A percentile compares a stretch with the other conserved stretches of the same genome.
phyloP scores from a whole-genome alignment of 2,329 filamentous ascomycete genomes.

The Trichoderma cornu-damae region DNA sequence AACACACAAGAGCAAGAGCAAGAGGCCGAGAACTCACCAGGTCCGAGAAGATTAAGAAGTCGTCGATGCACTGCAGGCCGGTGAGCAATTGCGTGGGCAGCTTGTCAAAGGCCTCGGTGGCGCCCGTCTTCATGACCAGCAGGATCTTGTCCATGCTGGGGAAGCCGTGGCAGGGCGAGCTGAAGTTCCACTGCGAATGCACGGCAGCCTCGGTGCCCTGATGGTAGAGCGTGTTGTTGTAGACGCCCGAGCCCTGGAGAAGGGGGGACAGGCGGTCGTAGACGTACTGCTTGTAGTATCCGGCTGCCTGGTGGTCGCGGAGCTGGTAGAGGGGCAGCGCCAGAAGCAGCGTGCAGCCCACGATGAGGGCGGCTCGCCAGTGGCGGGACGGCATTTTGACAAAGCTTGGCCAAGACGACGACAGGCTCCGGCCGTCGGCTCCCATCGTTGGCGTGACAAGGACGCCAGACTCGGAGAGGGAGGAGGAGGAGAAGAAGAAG shows the following conservation, averaged over 20 bases:
- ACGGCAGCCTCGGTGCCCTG: conserved; percentile 33
- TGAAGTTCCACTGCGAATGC: conserved; percentile 35
- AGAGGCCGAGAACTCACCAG: conserved; percentile 29
- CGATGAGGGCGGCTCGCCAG: conserved; percentile 27
- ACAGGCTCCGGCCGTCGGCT: conserved; percentile 17
- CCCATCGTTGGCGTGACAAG: conserved; percentile 21
- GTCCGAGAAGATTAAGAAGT: conserved; percentile 55
- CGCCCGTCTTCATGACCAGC: conserved; percentile 56
- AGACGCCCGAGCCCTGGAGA: conserved; percentile 27
- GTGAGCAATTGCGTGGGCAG: conserved; percentile 53
- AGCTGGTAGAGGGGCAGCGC: conserved; percentile 31
- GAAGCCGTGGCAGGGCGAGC: conserved; percentile 37
- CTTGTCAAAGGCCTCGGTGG: conserved; percentile 50
- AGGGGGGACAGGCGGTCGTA: conserved; percentile 31
- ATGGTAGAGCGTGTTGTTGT: conserved; percentile 39
- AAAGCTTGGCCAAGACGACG: conserved; percentile 18
- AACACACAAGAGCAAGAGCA: neutral
- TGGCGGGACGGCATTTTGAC: conserved; percentile 24
- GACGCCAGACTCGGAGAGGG: too few species aligned
- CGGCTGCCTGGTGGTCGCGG: conserved; percentile 25
- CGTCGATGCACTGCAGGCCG: conserved; percentile 47
- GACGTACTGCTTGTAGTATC: conserved; percentile 26
- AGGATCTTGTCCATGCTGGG: conserved; percentile 42
- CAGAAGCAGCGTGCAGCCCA: conserved; percentile 28
- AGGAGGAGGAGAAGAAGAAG: neutral